phyloP scores from a whole-genome alignment of 805 yeast genomes.

The Metschnikowia koreensis region DNA sequence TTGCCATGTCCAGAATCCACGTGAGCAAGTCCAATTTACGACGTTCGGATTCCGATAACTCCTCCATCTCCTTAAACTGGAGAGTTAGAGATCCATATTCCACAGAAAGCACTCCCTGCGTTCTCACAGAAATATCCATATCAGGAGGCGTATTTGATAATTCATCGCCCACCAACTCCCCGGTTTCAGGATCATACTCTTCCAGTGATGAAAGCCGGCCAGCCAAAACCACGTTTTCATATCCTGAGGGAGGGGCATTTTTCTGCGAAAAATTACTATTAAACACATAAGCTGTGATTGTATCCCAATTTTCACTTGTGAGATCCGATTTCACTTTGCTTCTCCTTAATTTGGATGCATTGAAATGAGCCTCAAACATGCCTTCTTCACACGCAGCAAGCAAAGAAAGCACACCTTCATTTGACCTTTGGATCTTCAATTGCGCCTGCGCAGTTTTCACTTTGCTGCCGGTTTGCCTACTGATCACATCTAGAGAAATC shows the following conservation, averaged over 20 bases:
- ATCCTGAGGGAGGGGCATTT: slow-evolving; percentile 8
- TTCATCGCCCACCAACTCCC: slow-evolving; percentile 26
- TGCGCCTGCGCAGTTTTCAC: slow-evolving; percentile 13
- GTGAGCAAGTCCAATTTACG: slow-evolving; percentile 13
- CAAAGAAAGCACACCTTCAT: not conserved
- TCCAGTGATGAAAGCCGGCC: slow-evolving; percentile 26
- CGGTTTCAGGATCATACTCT: slow-evolving; percentile 23
- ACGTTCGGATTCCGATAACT: slow-evolving; percentile 3
- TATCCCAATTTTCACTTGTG: slow-evolving; percentile 20
- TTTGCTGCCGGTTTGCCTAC: slow-evolving; percentile 1
- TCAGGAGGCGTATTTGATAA: slow-evolving; percentile 12
- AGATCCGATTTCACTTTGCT: slow-evolving; percentile 12
- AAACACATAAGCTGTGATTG: slow-evolving; percentile 20
- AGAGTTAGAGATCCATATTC: slow-evolving; percentile 13
- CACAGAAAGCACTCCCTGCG: slow-evolving; percentile 12
- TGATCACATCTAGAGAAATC: slow-evolving; percentile 9
- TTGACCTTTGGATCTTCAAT: not conserved
- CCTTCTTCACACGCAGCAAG: slow-evolving; percentile 21
- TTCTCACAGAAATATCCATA: slow-evolving; percentile 12
- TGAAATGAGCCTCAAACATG: slow-evolving; percentile 11
- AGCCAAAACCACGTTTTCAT: slow-evolving; percentile 13
- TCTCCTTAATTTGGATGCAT: slow-evolving; percentile 6
- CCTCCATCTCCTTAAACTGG: slow-evolving; percentile 9
- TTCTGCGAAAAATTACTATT: slow-evolving; percentile 3
- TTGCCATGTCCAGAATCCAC: slow-evolving; percentile 14